Conservation (phyloP, 1,284 basidiomycete species). For the Trametes pubescens region DNA sequence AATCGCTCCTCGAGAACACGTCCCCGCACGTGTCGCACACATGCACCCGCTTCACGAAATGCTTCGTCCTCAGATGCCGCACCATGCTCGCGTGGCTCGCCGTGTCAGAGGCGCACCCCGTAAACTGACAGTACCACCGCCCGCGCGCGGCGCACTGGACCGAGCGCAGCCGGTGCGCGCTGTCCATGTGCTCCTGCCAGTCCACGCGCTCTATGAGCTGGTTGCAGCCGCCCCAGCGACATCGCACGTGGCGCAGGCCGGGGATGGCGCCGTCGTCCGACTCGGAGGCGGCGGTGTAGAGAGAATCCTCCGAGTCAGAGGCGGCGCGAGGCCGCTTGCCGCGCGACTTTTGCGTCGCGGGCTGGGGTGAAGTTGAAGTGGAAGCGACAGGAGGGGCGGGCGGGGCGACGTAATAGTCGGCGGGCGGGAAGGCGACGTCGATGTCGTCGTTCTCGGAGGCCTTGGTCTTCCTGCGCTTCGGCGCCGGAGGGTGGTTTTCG, state of each 20-base stretch:
- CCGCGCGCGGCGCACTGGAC: neutral
- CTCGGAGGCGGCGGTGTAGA: too few relatives aligned
- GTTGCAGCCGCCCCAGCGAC: neutral
- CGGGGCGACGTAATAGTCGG: neutral
- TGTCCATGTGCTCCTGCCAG: slow-evolving; percentile 1
- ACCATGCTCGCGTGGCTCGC: neutral
- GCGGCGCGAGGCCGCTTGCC: neutral
- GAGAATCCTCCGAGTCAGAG: neutral
- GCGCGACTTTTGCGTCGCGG: neutral
- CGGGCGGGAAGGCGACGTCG: neutral
- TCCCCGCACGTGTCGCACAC: neutral
- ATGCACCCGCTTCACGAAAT: neutral
- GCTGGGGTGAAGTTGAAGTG: too few relatives aligned
- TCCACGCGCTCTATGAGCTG: neutral
- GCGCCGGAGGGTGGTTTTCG: neutral
- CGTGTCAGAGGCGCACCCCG: neutral
- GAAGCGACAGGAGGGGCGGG: neutral
- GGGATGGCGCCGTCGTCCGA: neutral
- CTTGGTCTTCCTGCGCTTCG: neutral
- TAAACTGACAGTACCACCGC: neutral
- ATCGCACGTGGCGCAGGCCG: neutral
- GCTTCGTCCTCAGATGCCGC: neutral
- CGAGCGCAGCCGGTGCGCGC: neutral
- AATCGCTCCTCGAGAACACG: neutral
- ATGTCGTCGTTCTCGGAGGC: neutral